phyloP scores from a whole-genome alignment of 495 filamentous ascomycete genomes.

The Penicillium longicatenatum region DNA sequence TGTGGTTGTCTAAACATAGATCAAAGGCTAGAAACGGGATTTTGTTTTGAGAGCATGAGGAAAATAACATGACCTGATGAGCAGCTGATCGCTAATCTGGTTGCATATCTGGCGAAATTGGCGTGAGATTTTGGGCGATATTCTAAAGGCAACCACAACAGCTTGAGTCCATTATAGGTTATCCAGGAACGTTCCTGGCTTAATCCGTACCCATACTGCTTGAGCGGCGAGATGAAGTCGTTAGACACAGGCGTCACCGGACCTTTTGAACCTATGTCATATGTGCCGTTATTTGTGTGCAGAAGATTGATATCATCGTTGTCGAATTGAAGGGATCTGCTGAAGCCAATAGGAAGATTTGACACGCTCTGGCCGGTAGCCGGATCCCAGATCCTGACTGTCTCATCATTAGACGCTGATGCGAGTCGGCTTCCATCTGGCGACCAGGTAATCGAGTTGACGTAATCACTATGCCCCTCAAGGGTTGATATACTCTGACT shows the following conservation, averaged over 20 bases:
- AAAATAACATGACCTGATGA: conserved; percentile 16
- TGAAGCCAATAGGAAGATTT: background rate
- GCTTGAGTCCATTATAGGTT: conserved; percentile 18
- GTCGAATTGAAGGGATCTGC: conserved; percentile 1
- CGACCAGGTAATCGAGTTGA: conserved; percentile 7
- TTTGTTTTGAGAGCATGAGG: conserved; percentile 11
- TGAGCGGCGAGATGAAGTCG: conserved; percentile 1
- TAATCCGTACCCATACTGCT: conserved; percentile 13
- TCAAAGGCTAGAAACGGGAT: conserved; percentile 7
- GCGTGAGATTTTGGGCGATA: conserved; percentile 15
- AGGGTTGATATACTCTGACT: conserved; percentile 5
- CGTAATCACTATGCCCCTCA: conserved; percentile 1
- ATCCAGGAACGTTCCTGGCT: conserved; percentile 22
- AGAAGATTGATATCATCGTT: conserved; percentile 7
- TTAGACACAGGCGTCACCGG: background rate
- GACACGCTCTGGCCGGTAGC: conserved; percentile 1
- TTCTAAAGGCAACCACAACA: conserved; percentile 27
- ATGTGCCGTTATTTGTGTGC: conserved; percentile 10
- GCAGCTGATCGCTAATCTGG: conserved; percentile 10
- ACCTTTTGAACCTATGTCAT: conserved; percentile 1
- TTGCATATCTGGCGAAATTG: conserved; percentile 10
- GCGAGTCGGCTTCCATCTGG: conserved; percentile 7
- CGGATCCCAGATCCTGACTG: conserved; percentile 7
- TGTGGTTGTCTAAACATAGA: background rate
- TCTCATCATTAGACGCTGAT: conserved; percentile 3